phyloP scores from a whole-genome alignment of 495 filamentous ascomycete genomes.

The Emericellopsis terricola region DNA sequence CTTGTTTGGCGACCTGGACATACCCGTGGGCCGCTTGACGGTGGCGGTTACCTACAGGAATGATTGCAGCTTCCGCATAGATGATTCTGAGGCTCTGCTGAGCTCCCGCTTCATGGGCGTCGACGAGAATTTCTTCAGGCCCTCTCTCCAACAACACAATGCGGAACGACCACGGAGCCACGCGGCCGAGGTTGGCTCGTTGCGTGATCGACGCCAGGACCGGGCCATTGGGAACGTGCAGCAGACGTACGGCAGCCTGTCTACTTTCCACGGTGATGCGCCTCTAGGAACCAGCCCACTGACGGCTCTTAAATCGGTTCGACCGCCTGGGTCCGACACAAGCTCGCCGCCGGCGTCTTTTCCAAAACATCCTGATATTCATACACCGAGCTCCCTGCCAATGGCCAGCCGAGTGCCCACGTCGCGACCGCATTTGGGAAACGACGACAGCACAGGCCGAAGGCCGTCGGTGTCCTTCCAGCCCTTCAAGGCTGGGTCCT shows the following conservation, averaged over 20 bases:
- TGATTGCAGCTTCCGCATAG: conserved; percentile 78
- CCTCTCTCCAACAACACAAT: conserved; percentile 35
- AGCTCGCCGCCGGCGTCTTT: conserved; percentile 46
- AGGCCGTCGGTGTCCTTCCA: conserved; percentile 86
- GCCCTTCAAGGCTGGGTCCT: conserved; percentile 82
- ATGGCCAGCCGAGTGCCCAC: conserved; percentile 13
- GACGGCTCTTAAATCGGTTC: conserved; percentile 59
- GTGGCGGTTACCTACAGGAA: conserved; percentile 69
- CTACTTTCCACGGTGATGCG: conserved; percentile 76
- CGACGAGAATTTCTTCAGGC: conserved; percentile 73
- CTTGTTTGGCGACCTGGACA: conserved; percentile 62
- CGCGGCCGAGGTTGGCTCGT: conserved; percentile 50
- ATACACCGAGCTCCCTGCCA: conserved; percentile 25
- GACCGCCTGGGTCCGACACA: conserved; percentile 33
- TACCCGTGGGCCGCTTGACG: conserved; percentile 69
- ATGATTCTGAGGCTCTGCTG: conserved; percentile 74
- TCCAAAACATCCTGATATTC: conserved; percentile 28
- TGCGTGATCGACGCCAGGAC: conserved; percentile 35
- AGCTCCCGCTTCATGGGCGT: conserved; percentile 84
- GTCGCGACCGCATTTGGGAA: conserved; percentile 27
- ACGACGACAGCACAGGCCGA: conserved; percentile 14
- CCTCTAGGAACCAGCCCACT: conserved; percentile 68
- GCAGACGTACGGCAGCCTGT: conserved; percentile 81
- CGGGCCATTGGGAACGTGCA: conserved; percentile 42
- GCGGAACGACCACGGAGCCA: conserved; percentile 19